Evolutionary conservation across 2,329 filamentous ascomycete genomes (phyloP).

Genomic region (Fusarium musae): DNA sequence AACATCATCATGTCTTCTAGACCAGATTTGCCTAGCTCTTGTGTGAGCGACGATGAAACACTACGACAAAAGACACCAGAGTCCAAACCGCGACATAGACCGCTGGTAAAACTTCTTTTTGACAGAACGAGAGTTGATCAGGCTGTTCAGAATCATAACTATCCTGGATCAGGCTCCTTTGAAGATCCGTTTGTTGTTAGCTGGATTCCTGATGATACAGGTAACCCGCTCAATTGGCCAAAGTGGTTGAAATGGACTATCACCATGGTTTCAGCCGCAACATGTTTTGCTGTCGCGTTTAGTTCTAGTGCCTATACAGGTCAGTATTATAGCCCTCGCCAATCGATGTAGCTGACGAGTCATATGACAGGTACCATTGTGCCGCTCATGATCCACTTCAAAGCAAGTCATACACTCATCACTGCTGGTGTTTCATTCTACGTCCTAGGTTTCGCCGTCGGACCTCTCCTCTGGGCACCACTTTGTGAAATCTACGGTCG

Average conservation of each 20-base stretch:
- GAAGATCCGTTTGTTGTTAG: constrained; percentile 75
- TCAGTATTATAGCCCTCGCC: constrained; percentile 41
- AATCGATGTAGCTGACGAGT: not conserved
- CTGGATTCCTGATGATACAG: constrained; percentile 73
- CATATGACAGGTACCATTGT: constrained; percentile 45
- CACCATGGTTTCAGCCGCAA: constrained; percentile 70
- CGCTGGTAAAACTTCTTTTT: constrained; percentile 57
- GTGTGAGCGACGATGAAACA: constrained; percentile 30
- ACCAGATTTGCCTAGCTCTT: constrained; percentile 10
- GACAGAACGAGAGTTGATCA: constrained; percentile 69
- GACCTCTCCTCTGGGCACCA: constrained; percentile 74
- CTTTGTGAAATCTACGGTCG: constrained; percentile 72
- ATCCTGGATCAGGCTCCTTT: constrained; percentile 70
- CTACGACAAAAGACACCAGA: constrained; percentile 18
- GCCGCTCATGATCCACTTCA: constrained; percentile 66
- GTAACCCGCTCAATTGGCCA: constrained; percentile 72
- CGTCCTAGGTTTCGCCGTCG: constrained; percentile 70
- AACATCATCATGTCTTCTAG: not conserved
- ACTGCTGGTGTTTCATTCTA: constrained; percentile 73
- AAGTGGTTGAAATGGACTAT: constrained; percentile 71
- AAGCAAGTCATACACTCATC: constrained; percentile 61
- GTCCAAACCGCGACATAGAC: not conserved
- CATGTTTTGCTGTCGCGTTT: constrained; percentile 76
- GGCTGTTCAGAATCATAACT: constrained; percentile 65
- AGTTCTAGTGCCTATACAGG: constrained; percentile 75